Evolutionary conservation across 2,329 filamentous ascomycete genomes (phyloP).

Genomic region (Colletotrichum australisinense): DNA sequence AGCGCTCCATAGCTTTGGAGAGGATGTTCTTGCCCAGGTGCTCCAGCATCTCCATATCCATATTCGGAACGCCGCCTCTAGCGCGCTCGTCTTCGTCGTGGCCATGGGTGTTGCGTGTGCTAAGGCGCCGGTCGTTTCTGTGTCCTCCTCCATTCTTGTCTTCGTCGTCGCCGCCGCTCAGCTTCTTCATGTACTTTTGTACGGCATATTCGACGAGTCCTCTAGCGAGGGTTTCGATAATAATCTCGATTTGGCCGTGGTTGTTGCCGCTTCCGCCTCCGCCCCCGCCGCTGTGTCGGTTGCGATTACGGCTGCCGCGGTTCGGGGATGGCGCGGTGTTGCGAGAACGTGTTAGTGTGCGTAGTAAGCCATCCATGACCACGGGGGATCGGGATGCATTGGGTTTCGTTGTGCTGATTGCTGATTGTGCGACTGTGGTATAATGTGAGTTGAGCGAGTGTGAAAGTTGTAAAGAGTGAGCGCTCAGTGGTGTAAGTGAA

Average conservation of each 20-base stretch:
- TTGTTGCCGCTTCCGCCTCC: neutral
- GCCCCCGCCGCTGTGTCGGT: neutral
- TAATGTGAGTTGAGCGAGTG: neutral
- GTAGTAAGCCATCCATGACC: slow-evolving; percentile 25
- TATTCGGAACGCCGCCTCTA: slow-evolving; percentile 22
- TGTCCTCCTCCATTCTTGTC: neutral
- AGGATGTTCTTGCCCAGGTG: slow-evolving; percentile 27
- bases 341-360: slow-evolving; percentile 21
- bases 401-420: neutral
- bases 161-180: neutral
- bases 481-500: neutral
- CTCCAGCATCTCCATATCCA: slow-evolving; percentile 31
- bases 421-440: neutral
- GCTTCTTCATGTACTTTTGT: slow-evolving; percentile 25
- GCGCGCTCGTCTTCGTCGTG: slow-evolving; percentile 4
- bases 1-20: slow-evolving; percentile 23
- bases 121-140: neutral
- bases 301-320: slow-evolving; percentile 14
- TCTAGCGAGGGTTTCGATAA: slow-evolving; percentile 26
- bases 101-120: neutral
- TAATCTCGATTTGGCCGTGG: slow-evolving; percentile 19
- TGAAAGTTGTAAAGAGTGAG: neutral
- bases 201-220: slow-evolving; percentile 31
- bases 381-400: neutral
- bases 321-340: slow-evolving; percentile 12